phyloP scores from a whole-genome alignment of 1,284 basidiomycete species.

The Phenoliferia sp. region DNA sequence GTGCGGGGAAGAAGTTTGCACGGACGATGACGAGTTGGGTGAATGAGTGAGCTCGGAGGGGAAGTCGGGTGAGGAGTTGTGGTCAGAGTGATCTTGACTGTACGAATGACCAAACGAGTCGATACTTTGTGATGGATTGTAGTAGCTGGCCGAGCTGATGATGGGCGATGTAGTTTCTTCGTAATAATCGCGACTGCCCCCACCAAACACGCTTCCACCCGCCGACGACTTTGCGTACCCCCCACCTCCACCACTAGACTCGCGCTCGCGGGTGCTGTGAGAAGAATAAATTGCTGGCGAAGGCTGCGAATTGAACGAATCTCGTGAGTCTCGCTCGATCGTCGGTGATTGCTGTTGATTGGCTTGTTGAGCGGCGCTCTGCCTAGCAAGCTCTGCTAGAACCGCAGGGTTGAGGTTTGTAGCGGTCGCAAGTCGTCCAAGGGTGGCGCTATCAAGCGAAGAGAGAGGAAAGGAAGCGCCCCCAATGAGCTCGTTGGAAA shows the following conservation, averaged over 20 bases:
- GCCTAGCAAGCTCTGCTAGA: conserved; percentile 29
- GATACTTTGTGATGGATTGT: not conserved
- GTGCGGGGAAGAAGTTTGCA: not conserved
- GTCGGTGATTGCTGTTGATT: not conserved
- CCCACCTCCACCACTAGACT: not conserved
- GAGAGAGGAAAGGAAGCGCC: conserved; percentile 26
- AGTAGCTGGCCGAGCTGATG: not conserved
- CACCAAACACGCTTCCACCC: no score
- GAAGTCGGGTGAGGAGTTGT: not conserved
- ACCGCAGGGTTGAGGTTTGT: conserved; percentile 24
- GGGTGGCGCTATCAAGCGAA: conserved; percentile 13
- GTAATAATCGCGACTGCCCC: not conserved
- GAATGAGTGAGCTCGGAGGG: not conserved
- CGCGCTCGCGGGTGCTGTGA: not conserved
- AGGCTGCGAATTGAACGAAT: conserved; percentile 64
- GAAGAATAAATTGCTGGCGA: conserved; percentile 47
- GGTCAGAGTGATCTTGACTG: not conserved
- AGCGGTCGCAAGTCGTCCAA: conserved; percentile 16
- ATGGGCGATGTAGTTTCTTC: not conserved
- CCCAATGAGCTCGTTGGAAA: not conserved
- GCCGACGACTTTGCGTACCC: not conserved
- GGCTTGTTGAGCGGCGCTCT: conserved; percentile 2
- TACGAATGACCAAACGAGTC: not conserved
- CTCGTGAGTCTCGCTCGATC: not conserved
- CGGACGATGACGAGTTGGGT: not conserved